Evolutionary conservation across 2,329 filamentous ascomycete species (phyloP).

Genomic region (Botryosphaeria dothidea): DNA sequence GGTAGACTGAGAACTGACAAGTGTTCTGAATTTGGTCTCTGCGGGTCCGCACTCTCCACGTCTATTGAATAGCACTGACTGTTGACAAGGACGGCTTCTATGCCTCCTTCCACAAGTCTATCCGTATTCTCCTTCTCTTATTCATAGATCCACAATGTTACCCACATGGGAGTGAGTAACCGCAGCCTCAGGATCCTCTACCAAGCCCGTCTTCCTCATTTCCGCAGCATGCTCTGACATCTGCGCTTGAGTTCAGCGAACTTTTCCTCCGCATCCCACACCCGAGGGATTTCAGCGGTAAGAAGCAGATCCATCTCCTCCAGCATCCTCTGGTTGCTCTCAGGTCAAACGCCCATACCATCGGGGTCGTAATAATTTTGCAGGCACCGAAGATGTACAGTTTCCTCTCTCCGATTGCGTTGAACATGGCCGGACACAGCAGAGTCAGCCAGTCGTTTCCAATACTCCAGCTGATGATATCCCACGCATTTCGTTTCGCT

Average conservation of each 20-base stretch:
- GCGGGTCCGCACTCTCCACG: no score
- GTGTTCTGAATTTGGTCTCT: no score
- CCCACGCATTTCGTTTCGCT: conserved; percentile 74
- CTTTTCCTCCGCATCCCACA: conserved; percentile 53
- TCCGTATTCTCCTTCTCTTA: background rate
- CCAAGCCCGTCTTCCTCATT: background rate
- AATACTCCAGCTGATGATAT: conserved; percentile 74
- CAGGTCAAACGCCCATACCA: conserved; percentile 76
- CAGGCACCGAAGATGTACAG: conserved; percentile 68
- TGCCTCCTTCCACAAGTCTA: background rate
- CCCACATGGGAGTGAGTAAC: background rate
- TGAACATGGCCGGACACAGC: conserved; percentile 50
- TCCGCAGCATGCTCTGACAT: background rate
- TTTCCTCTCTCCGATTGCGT: conserved; percentile 67
- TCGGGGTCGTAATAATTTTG: conserved; percentile 59
- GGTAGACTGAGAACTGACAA: no score
- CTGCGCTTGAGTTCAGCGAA: conserved; percentile 26
- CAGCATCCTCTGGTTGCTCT: conserved; percentile 71
- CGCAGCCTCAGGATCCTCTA: background rate
- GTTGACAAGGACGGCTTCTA: no score
- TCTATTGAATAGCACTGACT: no score
- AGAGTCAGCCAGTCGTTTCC: conserved; percentile 66
- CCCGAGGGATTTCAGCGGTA: conserved; percentile 65
- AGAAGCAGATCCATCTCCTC: conserved; percentile 78
- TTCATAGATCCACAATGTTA: conserved; percentile 2